A percentile compares a stretch with the other conserved stretches of the same genome.
phyloP scores from a whole-genome alignment of 352 stramenopile species.

The Phytopythium mirpurense region DNA sequence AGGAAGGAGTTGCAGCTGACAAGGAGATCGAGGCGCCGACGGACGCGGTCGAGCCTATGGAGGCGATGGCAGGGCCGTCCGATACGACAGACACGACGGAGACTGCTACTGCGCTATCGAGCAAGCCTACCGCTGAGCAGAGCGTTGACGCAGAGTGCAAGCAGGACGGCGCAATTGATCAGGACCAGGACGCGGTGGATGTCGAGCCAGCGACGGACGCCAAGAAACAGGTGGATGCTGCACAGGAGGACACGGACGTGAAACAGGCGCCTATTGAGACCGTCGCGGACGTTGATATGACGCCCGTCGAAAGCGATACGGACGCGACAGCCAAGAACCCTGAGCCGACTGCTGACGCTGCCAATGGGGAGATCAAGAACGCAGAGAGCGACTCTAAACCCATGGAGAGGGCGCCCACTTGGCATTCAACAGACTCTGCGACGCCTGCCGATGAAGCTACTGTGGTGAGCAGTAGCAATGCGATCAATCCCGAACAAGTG shows the following conservation, averaged over 20 bases:
- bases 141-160: not conserved
- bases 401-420: not conserved
- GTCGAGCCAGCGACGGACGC: not conserved
- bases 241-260: not conserved
- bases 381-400: not conserved
- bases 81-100: too few relatives aligned
- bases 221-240: too few relatives aligned
- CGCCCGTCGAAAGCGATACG: not conserved
- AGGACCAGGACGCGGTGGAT: not conserved
- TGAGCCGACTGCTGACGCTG: not conserved
- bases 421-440: not conserved
- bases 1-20: not conserved
- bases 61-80: too few relatives aligned
- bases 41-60: too few relatives aligned
- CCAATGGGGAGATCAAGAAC: not conserved
- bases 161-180: not conserved
- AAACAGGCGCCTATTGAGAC: not conserved
- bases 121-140: not conserved
- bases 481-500: slow-evolving; percentile 6
- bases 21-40: too few relatives aligned
- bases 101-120: too few relatives aligned
- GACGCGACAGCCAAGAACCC: not conserved
- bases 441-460: not conserved
- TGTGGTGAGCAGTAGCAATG: not conserved
- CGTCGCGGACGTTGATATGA: not conserved